Evolutionary conservation across 2,329 filamentous ascomycete genomes (phyloP).

Genomic region (Xylaria sp.): DNA sequence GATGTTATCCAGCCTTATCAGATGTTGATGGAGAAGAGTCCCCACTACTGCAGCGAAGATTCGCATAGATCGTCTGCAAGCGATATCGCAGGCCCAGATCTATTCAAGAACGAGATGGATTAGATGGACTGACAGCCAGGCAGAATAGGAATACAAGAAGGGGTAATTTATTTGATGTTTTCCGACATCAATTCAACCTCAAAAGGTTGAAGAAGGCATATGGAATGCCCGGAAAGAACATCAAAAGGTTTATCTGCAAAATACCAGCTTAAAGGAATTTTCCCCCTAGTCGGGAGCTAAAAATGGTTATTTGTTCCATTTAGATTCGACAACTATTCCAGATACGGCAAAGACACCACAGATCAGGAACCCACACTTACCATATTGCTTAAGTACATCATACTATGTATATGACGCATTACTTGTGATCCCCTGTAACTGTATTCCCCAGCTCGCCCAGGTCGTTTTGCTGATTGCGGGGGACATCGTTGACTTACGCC

Average conservation of each 20-base stretch:
- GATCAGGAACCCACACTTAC: constrained; percentile 27
- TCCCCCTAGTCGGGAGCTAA: constrained; percentile 24
- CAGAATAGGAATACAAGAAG: background rate
- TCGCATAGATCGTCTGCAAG: constrained; percentile 19
- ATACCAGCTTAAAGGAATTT: background rate
- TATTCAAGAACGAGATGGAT: background rate
- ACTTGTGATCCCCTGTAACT: background rate
- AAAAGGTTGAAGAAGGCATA: background rate
- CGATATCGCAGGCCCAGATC: constrained; percentile 6
- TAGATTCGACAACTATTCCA: constrained; percentile 19
- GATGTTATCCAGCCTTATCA: background rate
- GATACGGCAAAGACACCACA: constrained; percentile 22
- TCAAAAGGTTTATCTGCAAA: constrained; percentile 6
- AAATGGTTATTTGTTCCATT: constrained; percentile 21
- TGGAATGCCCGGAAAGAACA: background rate
- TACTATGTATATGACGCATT: constrained; percentile 40
- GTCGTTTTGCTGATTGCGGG: constrained; percentile 37
- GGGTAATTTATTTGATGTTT: background rate
- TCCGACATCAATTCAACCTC: background rate
- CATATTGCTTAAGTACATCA: background rate
- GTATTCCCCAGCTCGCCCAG: constrained; percentile 5
- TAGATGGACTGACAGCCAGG: background rate
- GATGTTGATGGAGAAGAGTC: constrained; percentile 13
- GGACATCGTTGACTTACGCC: constrained; percentile 18
- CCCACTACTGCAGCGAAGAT: background rate